Evolutionary conservation across 2,329 filamentous ascomycete genomes (phyloP), one percentile per base, ranked within the genome.

Genomic region (Trichoderma sp.): DNA sequence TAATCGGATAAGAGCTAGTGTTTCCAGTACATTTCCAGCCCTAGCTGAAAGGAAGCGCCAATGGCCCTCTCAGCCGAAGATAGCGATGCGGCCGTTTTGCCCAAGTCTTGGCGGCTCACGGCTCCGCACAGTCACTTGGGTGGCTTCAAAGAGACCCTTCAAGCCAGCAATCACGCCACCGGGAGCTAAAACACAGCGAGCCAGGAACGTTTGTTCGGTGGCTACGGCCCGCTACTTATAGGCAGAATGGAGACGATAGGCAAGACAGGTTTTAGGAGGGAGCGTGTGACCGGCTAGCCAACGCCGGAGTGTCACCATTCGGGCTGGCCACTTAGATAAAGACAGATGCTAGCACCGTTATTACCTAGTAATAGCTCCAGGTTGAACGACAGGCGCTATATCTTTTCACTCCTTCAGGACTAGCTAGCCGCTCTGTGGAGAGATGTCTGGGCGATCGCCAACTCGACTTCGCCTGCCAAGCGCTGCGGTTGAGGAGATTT

Each of bases 121-220:
- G 6, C 21, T 52, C 21, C 47, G 47, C 47, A 33, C 19, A 13
- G n/a, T 57, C 19, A 11, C 11, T 11, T 21, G 6, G 40, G 40
- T n/a, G 7, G 53, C 53, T 57, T 33, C 19, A 33, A 33, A 11
- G 21, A 57, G 53, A 49, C 21, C 47, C 47, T 24, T 49, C 21
- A 24, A 49, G 47, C 47, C 47, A 49, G 10, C 5, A 35, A 57
- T 33, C 53, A 57, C 29, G 16, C 29, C 29, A 33, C 53, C 29
- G 19, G 29, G 29, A 33, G 19, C 53, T 57, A 57, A 29, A 33
- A 21, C 29, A 4, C 53, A 57, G 29, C 29, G 16, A 57, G 29
- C 53, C 29, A 57, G 53, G 53, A 57, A 57, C 53, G 53, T 57
- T 57, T 57, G 53, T 33, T 31, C 21, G 53, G 29, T 21, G 53